Conservation (phyloP, 2,329 filamentous ascomycete genomes). For the Aspergillus transmontanensis region DNA sequence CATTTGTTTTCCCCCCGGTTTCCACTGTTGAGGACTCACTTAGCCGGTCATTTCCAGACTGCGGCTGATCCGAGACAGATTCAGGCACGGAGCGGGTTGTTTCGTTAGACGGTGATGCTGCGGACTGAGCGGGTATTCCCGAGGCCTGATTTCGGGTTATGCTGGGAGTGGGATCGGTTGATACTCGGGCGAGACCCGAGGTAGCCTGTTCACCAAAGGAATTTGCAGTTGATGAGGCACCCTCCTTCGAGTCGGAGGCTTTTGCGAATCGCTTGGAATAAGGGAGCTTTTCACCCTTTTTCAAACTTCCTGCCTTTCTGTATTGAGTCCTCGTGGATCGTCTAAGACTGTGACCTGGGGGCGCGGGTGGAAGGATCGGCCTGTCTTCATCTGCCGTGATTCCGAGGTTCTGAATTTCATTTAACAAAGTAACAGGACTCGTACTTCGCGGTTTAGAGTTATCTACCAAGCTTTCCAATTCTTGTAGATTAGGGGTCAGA, state of each 20-base stretch:
- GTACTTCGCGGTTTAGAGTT: constrained; percentile 71
- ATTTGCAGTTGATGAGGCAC: constrained; percentile 41
- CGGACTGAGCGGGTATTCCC: constrained; percentile 33
- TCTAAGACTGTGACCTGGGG: constrained; percentile 76
- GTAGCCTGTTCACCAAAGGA: constrained; percentile 38
- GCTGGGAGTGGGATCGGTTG: constrained; percentile 39
- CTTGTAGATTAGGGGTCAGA: constrained; percentile 65
- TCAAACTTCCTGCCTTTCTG: constrained; percentile 75
- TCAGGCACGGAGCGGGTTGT: constrained; percentile 30
- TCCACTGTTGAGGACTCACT: constrained; percentile 30
- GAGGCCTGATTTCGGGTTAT: constrained; percentile 49
- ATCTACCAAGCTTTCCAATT: constrained; percentile 79
- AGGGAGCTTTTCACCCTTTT: constrained; percentile 73
- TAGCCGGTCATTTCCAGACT: constrained; percentile 20
- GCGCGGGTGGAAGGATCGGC: constrained; percentile 77
- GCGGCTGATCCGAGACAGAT: constrained; percentile 32
- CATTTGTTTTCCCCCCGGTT: constrained; percentile 32
- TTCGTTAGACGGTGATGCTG: constrained; percentile 23
- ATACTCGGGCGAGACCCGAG: constrained; percentile 36
- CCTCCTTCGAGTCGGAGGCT: constrained; percentile 64
- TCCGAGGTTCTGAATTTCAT: constrained; percentile 46
- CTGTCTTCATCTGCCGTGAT: constrained; percentile 66
- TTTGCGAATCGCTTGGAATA: constrained; percentile 73
- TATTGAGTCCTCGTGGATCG: constrained; percentile 92
- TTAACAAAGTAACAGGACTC: constrained; percentile 62